A percentile compares a stretch with the other conserved stretches of the same genome.
phyloP scores from a whole-genome alignment of 129 eudicot species.

The Arctium lappa region DNA sequence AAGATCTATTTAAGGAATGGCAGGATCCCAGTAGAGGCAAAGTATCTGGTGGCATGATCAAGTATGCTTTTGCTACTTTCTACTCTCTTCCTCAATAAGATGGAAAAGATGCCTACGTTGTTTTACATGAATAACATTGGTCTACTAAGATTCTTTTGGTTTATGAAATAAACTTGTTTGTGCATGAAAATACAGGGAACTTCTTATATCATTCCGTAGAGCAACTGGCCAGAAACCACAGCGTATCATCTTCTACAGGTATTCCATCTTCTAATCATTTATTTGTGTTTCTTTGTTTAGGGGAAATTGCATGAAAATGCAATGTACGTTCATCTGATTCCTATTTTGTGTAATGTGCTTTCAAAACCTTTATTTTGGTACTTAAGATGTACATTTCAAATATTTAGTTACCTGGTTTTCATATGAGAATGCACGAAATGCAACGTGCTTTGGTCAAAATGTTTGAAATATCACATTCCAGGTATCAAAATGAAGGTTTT shows the following conservation, averaged over 20 bases:
- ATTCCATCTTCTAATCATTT: not conserved
- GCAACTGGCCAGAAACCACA: constrained; percentile 76
- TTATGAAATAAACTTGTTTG: not conserved
- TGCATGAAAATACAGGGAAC: constrained; percentile 49
- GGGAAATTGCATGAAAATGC: not conserved
- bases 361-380: not conserved
- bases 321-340: not conserved
- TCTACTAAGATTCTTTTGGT: not conserved
- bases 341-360: not conserved
- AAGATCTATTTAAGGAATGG: constrained; percentile 81
- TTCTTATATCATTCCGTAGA: constrained; percentile 73
- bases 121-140: not conserved
- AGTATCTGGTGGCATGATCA: constrained; percentile 88
- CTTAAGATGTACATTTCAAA: not conserved
- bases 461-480: not conserved
- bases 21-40: constrained; percentile 68
- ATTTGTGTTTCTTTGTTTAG: not conserved
- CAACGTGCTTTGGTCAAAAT: not conserved
- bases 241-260: constrained; percentile 89
- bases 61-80: constrained; percentile 33
- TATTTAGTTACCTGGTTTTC: not conserved
- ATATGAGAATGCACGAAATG: not conserved
- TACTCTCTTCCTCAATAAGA: not conserved
- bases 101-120: not conserved
- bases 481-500: not conserved